Evolutionary conservation across 306 rosid genomes (phyloP).

Genomic region (Vigna radiata): DNA sequence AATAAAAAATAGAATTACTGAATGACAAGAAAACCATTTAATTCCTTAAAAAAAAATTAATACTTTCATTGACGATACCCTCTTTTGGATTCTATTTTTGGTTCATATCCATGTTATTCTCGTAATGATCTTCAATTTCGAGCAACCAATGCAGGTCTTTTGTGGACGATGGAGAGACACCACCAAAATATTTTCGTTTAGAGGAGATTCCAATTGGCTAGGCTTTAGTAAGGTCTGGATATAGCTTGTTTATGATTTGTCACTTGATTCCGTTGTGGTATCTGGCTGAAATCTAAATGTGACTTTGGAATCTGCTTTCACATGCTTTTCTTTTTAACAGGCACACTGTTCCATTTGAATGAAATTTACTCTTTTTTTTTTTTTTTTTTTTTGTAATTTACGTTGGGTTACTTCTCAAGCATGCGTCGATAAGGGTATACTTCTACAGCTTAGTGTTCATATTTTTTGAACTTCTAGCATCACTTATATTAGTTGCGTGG

Average conservation of each 20-base stretch:
- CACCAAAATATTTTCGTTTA: constrained; percentile 66
- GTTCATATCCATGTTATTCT: constrained; percentile 37
- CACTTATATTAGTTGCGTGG: constrained; percentile 1
- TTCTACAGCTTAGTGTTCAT: background rate
- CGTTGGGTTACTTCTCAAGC: background rate
- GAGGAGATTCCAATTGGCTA: constrained; percentile 99
- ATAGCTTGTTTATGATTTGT: background rate
- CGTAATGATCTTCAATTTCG: constrained; percentile 35
- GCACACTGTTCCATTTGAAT: background rate
- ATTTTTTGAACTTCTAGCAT: constrained; percentile 12
- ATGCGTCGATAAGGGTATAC: background rate
- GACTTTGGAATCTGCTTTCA: constrained; percentile 5
- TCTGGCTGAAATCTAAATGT: constrained; percentile 22
- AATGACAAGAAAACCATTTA: constrained; percentile 3
- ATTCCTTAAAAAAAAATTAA: background rate
- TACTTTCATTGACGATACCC: background rate
- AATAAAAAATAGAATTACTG: background rate
- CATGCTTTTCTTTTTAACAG: background rate
- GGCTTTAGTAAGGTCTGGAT: constrained; percentile 83
- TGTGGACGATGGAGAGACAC: constrained; percentile 83
- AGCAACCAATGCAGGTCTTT: constrained; percentile 62
- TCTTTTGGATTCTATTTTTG: constrained; percentile 15
- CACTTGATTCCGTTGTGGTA: constrained; percentile 10
- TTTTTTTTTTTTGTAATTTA: background rate
- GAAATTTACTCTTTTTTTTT: background rate